A percentile compares a stretch with the other conserved stretches of the same genome.
Evolutionary conservation across 257 asterid genomes (phyloP).

Genomic region (Solanum corneliomulleri): DNA sequence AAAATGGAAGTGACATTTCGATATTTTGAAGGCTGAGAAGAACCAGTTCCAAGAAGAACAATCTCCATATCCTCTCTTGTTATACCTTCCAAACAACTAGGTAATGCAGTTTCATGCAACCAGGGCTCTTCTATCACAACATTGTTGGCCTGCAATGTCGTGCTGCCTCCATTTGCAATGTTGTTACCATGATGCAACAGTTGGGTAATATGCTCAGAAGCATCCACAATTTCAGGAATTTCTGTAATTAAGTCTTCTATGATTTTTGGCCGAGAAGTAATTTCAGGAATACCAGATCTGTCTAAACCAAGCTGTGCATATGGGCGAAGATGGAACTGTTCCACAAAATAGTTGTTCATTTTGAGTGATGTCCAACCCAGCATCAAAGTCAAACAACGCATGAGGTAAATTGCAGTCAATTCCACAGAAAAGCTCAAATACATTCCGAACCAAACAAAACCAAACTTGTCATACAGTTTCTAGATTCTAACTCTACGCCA

Average conservation of each 20-base stretch:
- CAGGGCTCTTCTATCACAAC: conserved; percentile 63
- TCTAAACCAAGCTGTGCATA: conserved; percentile 77
- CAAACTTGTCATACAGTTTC: background rate
- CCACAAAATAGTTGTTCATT: background rate
- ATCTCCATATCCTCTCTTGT: conserved; percentile 80
- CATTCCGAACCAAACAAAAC: background rate
- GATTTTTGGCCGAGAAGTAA: conserved; percentile 39
- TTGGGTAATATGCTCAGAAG: conserved; percentile 36
- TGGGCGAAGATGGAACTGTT: conserved; percentile 79
- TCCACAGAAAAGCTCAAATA: background rate
- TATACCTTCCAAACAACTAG: conserved; percentile 73
- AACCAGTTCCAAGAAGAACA: conserved; percentile 95
- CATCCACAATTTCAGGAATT: conserved; percentile 70
- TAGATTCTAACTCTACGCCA: background rate
- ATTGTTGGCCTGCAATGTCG: background rate
- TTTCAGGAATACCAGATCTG: conserved; percentile 50
- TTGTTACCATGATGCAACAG: conserved; percentile 26
- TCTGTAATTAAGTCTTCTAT: conserved; percentile 57
- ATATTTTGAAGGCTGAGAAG: conserved; percentile 98
- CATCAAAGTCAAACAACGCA: background rate
- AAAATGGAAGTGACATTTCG: conserved; percentile 87
- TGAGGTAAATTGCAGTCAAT: background rate
- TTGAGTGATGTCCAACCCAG: background rate
- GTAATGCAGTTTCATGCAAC: conserved; percentile 39
- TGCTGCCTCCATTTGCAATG: conserved; percentile 3